phyloP scores from a whole-genome alignment of 1,139 yeast species.

The Saccharomyces hybrid region DNA sequence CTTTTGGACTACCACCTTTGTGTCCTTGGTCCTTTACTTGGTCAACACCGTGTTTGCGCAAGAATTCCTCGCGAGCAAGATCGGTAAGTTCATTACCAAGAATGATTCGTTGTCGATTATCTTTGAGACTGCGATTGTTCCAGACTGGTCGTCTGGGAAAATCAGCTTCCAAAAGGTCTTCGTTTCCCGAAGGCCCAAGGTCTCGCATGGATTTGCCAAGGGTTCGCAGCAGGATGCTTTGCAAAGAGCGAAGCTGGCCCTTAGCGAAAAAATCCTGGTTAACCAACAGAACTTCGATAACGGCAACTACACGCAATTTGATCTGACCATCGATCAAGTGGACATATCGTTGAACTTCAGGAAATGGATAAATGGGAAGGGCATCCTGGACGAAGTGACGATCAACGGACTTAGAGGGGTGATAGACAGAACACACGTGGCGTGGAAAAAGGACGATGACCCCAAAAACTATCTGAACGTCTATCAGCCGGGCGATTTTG shows the following conservation, averaged over 20 bases:
- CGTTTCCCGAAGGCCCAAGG: conserved; percentile 70
- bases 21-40: conserved; percentile 69
- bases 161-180: conserved; percentile 79
- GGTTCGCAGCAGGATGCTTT: conserved; percentile 51
- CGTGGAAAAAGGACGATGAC: conserved; percentile 76
- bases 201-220: conserved; percentile 40
- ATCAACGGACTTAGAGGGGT: conserved; percentile 85
- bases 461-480: conserved; percentile 73
- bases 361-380: conserved; percentile 87
- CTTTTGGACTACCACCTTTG: conserved; percentile 84
- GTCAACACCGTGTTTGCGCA: conserved; percentile 85
- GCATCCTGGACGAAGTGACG: conserved; percentile 75
- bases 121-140: conserved; percentile 90
- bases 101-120: conserved; percentile 83
- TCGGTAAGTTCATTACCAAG: conserved; percentile 77
- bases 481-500: conserved; percentile 84
- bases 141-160: conserved; percentile 87
- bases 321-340: conserved; percentile 79
- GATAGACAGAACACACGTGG: conserved; percentile 81
- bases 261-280: conserved; percentile 24
- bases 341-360: conserved; percentile 71
- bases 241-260: conserved; percentile 28
- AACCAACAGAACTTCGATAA: conserved; percentile 51
- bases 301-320: conserved; percentile 94
- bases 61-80: conserved; percentile 71